Evolutionary conservation across 495 filamentous ascomycete genomes (phyloP).

Genomic region (Aspergillus carlsbadensis): DNA sequence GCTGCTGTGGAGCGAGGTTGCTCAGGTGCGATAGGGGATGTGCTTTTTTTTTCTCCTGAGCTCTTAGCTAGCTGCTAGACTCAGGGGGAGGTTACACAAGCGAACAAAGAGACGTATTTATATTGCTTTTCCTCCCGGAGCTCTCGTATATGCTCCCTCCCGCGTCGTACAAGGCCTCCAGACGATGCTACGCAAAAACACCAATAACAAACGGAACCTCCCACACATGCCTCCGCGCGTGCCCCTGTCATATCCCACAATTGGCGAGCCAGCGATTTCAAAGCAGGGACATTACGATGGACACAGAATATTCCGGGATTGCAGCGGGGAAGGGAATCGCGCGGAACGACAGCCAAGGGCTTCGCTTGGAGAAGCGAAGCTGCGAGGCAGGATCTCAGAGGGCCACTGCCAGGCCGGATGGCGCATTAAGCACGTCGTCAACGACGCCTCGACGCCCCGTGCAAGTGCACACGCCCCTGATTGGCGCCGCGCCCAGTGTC

Average conservation of each 20-base stretch:
- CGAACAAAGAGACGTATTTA: too few relatives aligned
- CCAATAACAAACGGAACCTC: neutral
- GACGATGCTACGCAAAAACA: neutral
- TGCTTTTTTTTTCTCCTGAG: too few relatives aligned
- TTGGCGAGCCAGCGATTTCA: neutral
- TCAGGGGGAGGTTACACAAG: neutral
- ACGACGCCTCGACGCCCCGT: neutral
- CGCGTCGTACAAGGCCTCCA: neutral
- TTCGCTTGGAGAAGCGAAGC: neutral
- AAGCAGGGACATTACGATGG: neutral
- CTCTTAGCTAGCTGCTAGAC: too few relatives aligned
- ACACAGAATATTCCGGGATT: too few relatives aligned
- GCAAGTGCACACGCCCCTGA: neutral
- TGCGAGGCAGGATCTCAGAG: too few relatives aligned
- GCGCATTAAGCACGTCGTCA: neutral
- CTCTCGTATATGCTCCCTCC: too few relatives aligned
- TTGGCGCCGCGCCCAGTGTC: constrained; percentile 2
- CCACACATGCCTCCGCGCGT: neutral
- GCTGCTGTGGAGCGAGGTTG: too few relatives aligned
- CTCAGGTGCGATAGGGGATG: too few relatives aligned
- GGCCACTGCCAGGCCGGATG: neutral
- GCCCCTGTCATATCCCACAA: neutral
- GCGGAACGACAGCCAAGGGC: neutral
- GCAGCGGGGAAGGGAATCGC: neutral
- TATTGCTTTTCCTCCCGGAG: too few relatives aligned